Percentiles rank a stretch among this genome's conserved stretches.
Evolutionary conservation across 352 stramenopile species (phyloP).

Genomic region (Thraustotheca clavata): DNA sequence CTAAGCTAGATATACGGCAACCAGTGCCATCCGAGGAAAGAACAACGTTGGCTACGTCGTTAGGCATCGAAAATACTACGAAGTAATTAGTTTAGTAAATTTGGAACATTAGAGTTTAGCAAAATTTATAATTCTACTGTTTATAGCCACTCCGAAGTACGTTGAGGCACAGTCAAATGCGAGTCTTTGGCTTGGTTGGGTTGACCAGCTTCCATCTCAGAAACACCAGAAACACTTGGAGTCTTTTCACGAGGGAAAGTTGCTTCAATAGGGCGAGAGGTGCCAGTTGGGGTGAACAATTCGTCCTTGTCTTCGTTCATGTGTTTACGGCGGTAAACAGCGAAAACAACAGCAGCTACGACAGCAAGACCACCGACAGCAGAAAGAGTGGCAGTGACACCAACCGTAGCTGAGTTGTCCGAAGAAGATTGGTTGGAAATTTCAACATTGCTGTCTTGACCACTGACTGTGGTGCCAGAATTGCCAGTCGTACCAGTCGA

Average conservation of each 20-base stretch:
- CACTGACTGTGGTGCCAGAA: not conserved
- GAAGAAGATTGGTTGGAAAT: not conserved
- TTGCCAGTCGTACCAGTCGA: not conserved
- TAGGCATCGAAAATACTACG: no score
- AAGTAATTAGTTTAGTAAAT: no score
- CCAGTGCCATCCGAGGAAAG: not conserved
- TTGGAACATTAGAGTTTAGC: no score
- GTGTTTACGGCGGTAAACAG: constrained; percentile 9
- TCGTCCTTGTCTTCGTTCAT: not conserved
- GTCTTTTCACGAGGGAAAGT: not conserved
- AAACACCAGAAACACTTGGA: not conserved
- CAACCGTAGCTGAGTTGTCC: not conserved
- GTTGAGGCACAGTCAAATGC: not conserved
- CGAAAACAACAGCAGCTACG: constrained; percentile 6
- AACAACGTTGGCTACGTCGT: not conserved
- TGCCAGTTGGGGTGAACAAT: not conserved
- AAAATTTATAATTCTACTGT: not conserved
- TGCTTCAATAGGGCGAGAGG: not conserved
- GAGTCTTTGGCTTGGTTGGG: no score
- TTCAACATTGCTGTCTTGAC: not conserved
- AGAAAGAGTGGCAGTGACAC: not conserved
- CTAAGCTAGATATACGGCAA: not conserved
- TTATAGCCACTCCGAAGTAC: constrained; percentile 2
- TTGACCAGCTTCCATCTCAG: not conserved
- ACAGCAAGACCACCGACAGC: not conserved